phyloP scores from a whole-genome alignment of 2,329 filamentous ascomycete genomes.

The Trichoderma sp. region DNA sequence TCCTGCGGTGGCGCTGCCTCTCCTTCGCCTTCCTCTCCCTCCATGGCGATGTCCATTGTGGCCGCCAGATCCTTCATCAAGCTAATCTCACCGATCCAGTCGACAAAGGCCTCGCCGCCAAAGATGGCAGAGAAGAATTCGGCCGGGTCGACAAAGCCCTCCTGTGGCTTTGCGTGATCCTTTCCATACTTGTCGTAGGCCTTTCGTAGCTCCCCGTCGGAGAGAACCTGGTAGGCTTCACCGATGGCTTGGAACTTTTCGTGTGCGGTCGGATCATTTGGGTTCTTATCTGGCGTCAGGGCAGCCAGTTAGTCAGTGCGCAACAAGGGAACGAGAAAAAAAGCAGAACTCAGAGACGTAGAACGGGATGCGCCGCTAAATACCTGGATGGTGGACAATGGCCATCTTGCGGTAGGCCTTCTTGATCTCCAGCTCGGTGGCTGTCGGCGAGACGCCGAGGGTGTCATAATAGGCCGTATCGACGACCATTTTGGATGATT shows the following conservation, averaged over 20 bases:
- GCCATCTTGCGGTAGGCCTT: conserved; percentile 94
- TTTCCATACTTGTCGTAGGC: conserved; percentile 98
- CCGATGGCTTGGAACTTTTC: conserved; percentile 89
- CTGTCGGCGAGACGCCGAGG: conserved; percentile 78
- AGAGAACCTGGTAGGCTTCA: conserved; percentile 76
- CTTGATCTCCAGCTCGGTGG: conserved; percentile 90
- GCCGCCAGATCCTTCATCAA: conserved; percentile 98
- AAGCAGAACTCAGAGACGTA: not conserved
- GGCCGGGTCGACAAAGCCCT: conserved; percentile 90
- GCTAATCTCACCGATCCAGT: conserved; percentile 97
- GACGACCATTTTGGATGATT: conserved; percentile 65
- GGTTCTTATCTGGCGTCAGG: conserved; percentile 78
- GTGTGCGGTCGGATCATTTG: conserved; percentile 89
- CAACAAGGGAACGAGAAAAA: not conserved
- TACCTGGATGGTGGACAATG: conserved; percentile 87
- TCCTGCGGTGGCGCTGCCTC: conserved; percentile 48
- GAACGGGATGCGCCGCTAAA: conserved; percentile 24
- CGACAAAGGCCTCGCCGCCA: conserved; percentile 89
- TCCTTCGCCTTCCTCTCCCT: conserved; percentile 60
- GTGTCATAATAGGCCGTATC: conserved; percentile 88
- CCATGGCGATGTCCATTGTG: conserved; percentile 96
- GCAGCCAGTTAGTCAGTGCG: not conserved
- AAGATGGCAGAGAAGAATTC: conserved; percentile 99
- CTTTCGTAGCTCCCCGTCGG: conserved; percentile 79
- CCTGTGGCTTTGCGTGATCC: conserved; percentile 84